Conservation (phyloP, 2,329 filamentous ascomycete species). For the Xylariaceae sp. region DNA sequence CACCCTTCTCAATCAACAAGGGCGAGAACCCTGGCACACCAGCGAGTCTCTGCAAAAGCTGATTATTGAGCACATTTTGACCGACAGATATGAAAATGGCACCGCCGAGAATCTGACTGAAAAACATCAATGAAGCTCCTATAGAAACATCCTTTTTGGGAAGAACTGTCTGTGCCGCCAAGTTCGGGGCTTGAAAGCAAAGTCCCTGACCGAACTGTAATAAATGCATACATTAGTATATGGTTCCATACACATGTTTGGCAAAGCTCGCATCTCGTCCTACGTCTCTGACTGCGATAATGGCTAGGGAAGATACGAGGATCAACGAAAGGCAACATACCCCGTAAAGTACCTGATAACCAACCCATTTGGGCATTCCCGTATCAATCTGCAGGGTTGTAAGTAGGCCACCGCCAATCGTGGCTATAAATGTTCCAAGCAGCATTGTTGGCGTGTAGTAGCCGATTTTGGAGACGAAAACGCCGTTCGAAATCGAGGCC, state of each 20-base stretch:
- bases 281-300: too few species aligned
- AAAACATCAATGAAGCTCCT: conserved; percentile 52
- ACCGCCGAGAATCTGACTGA: conserved; percentile 53
- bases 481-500: conserved; percentile 48
- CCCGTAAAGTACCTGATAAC: conserved; percentile 50
- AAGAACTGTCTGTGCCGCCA: conserved; percentile 55
- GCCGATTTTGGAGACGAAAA: conserved; percentile 45
- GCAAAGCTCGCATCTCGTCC: neutral
- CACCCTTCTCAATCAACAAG: conserved; percentile 36
- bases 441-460: conserved; percentile 54
- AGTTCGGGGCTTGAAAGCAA: conserved; percentile 50
- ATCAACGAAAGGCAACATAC: conserved; percentile 7
- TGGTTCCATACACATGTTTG: neutral
- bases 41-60: conserved; percentile 45
- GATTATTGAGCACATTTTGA: conserved; percentile 51
- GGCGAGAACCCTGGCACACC: conserved; percentile 40
- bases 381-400: conserved; percentile 48
- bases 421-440: conserved; percentile 44
- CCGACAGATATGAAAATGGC: conserved; percentile 53
- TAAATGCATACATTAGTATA: conserved; percentile 8
- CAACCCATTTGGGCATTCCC: conserved; percentile 41
- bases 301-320: neutral
- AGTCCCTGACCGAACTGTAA: conserved; percentile 50
- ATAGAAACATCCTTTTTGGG: conserved; percentile 48
- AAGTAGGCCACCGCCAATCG: conserved; percentile 50